A percentile compares a stretch with the other conserved stretches of the same genome.
These are phyloP conservation scores for Wickerhamomyces kurtzmanii DNA, from an alignment of 805 yeast genomes.

Conservation along the genomic window DNA sequence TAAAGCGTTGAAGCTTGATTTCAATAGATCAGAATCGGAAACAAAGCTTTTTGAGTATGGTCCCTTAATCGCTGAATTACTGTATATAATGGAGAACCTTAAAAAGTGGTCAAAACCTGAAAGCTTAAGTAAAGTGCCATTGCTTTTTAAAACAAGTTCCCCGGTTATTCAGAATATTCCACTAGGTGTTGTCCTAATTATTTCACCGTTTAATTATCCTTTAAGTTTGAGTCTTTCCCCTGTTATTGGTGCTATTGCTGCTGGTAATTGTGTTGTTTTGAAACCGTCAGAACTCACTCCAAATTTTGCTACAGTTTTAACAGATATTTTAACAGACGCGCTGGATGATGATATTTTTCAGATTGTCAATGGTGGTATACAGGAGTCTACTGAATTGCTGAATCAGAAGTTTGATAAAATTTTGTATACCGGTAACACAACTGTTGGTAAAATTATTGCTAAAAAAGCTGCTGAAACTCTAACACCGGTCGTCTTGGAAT, in stretches of 20 bases:
- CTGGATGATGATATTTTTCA: slow-evolving; percentile 47
- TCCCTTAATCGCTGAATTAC: slow-evolving; percentile 42
- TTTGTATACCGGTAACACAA: slow-evolving; percentile 73
- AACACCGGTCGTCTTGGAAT: slow-evolving; percentile 73
- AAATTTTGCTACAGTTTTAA: slow-evolving; percentile 42
- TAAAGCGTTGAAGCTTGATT: slow-evolving; percentile 55
- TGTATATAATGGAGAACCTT: slow-evolving; percentile 48
- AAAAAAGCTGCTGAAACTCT: slow-evolving; percentile 75
- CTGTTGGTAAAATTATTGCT: slow-evolving; percentile 71
- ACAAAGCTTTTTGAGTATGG: slow-evolving; percentile 49
- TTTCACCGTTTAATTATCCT: slow-evolving; percentile 81
- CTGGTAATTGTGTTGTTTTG: slow-evolving; percentile 71
- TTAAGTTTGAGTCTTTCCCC: slow-evolving; percentile 53
- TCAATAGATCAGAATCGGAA: slow-evolving; percentile 57
- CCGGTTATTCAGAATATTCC: no score
- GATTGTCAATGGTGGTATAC: slow-evolving; percentile 65
- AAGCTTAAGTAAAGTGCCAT: slow-evolving; percentile 16
- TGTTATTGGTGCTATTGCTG: slow-evolving; percentile 71
- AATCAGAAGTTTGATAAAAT: slow-evolving; percentile 69
- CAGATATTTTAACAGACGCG: slow-evolving; percentile 41
- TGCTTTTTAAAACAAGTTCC: slow-evolving; percentile 9
- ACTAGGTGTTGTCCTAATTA: slow-evolving; percentile 60
- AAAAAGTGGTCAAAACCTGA: slow-evolving; percentile 52
- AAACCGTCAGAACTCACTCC: slow-evolving; percentile 75
- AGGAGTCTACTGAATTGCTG: slow-evolving; percentile 52